Base-by-base conservation (phyloP, 306 rosid genomes). In the Purshia tridentata region DNA sequence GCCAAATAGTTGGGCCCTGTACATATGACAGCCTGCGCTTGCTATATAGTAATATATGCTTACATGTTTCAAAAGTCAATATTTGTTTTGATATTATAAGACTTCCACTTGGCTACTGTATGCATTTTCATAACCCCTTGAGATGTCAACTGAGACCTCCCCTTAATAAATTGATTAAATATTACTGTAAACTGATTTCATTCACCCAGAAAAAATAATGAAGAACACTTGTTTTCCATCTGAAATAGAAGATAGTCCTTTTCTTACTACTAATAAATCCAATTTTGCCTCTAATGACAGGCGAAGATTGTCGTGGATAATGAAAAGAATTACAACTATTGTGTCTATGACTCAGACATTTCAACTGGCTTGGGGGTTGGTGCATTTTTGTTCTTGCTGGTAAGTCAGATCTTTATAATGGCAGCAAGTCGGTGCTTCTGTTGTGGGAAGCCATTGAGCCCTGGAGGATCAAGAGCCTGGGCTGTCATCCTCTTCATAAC, bases 401-500 rank as follows among this genome's bases (percentile, higher is more conserved):
- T 78, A 20, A 80, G 97, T 78, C 98, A 95, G 80, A 53, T 81
- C 74, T 42, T 88, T 67, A 72, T 95, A 76, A 95, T 95, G 99
- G 94, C 65, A 49, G 93, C 91, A 72, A 91, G 99, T 78, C 91
- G 96, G 74, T 95, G 98, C 90, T 95, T 95, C 87, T 95, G 99
- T 54, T 91, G 97, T 1, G 98, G 99, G 41, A 90, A 95, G 83
- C 72, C 99, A 67, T 87, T 95, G 73, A 87, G 72, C 72, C 96
- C 99, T 0, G 92, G 97, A 61, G 92, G 99, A 44, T 86, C 99
- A 20, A 91, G 99, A 79, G 98, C 99, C 5, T 91, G 86, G 76
- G 89, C 98, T 2, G 68, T 95, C 22, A 20, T 95, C 79, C 93
- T 95, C 65, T 91, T 95, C 97, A 82, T 95, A 58, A 62, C 65